A percentile compares a stretch with the other conserved stretches of the same genome.
Conservation (phyloP, 768 basidiomycete genomes). For the Hysterangium stoloniferum region DNA sequence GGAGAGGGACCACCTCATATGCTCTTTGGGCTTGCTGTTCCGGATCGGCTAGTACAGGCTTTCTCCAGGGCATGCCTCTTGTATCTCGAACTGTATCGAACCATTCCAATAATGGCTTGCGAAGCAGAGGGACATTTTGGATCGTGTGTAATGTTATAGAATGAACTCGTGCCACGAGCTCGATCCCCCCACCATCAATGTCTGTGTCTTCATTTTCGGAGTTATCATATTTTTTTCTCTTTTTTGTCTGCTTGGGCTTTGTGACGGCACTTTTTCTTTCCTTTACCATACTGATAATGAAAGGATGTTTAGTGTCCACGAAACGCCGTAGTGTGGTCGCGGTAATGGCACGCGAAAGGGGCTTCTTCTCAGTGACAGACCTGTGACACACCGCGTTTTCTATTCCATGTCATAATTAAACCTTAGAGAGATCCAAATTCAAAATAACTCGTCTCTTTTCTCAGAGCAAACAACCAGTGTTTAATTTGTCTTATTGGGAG, state of each 20-base stretch:
- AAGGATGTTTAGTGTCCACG: too few relatives aligned
- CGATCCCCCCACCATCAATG: not conserved
- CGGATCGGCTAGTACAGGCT: slow-evolving; percentile 44
- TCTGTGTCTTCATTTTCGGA: not conserved
- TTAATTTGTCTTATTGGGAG: too few relatives aligned
- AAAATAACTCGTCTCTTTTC: too few relatives aligned
- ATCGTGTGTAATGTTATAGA: not conserved
- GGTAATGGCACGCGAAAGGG: too few relatives aligned
- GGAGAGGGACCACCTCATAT: slow-evolving; percentile 63
- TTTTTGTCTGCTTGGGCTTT: not conserved
- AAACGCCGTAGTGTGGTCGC: too few relatives aligned
- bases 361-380: too few relatives aligned
- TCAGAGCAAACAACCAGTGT: too few relatives aligned
- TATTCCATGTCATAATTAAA: too few relatives aligned
- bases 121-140: slow-evolving; percentile 22
- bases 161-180: not conserved
- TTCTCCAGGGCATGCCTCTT: slow-evolving; percentile 92
- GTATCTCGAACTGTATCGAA: slow-evolving; percentile 56
- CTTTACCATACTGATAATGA: too few relatives aligned
- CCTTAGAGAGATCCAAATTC: too few relatives aligned
- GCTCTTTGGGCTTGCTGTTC: slow-evolving; percentile 76
- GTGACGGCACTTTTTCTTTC: too few relatives aligned
- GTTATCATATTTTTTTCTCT: not conserved
- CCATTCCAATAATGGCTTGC: slow-evolving; percentile 55
- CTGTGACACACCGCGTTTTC: too few relatives aligned